Conservation (phyloP, 2,329 filamentous ascomycete genomes). For the Microascus cirrosus region DNA sequence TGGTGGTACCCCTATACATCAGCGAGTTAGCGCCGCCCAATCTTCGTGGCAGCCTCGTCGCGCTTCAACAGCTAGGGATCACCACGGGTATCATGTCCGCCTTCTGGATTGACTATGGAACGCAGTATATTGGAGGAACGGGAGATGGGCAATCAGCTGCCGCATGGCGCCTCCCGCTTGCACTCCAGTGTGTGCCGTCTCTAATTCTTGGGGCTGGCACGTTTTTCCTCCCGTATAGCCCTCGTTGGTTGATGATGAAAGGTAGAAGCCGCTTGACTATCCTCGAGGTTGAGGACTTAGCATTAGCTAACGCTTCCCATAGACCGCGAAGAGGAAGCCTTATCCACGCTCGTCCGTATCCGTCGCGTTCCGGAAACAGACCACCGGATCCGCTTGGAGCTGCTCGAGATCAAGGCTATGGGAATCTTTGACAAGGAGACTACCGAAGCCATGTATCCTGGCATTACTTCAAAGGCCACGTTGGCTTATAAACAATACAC, state of each 20-base stretch:
- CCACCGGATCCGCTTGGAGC: slow-evolving; percentile 12
- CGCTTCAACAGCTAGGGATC: slow-evolving; percentile 25
- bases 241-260: slow-evolving; percentile 12
- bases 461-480: neutral
- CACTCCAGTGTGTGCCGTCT: slow-evolving; percentile 16
- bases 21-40: slow-evolving; percentile 35
- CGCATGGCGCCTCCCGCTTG: slow-evolving; percentile 17
- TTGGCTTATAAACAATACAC: neutral
- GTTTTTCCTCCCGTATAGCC: slow-evolving; percentile 14
- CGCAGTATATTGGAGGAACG: neutral
- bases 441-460: slow-evolving; percentile 7
- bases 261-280: neutral
- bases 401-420: slow-evolving; percentile 15
- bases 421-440: slow-evolving; percentile 12
- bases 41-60: slow-evolving; percentile 35
- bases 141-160: neutral
- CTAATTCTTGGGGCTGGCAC: slow-evolving; percentile 11
- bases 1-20: slow-evolving; percentile 31
- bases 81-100: slow-evolving; percentile 18
- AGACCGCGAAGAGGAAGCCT: slow-evolving; percentile 13
- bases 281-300: neutral
- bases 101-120: slow-evolving; percentile 18
- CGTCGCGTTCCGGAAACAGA: slow-evolving; percentile 12
- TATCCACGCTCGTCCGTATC: slow-evolving; percentile 12
- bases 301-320: neutral